Evolutionary conservation across 139 green algal genomes (phyloP).

Genomic region (Nannochloris sp.): DNA sequence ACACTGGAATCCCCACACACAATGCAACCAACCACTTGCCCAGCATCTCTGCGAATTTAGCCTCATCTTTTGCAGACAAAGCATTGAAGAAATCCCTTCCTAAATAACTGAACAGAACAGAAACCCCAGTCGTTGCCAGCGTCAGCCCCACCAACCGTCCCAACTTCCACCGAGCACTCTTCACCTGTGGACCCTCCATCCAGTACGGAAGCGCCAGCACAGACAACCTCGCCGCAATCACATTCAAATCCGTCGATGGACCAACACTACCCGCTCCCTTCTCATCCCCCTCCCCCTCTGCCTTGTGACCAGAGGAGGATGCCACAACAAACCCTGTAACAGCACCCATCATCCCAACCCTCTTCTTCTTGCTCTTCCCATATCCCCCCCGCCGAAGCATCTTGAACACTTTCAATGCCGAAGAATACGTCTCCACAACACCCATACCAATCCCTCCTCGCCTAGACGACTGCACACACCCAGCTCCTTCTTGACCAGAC

Average conservation of each 20-base stretch:
- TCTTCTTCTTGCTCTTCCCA: background rate
- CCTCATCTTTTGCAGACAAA: constrained; percentile 69
- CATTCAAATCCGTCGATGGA: constrained; percentile 50
- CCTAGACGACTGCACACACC: background rate
- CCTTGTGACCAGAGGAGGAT: background rate
- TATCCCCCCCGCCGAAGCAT: too few species aligned
- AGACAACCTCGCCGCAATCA: constrained; percentile 56
- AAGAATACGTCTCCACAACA: background rate
- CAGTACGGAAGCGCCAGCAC: constrained; percentile 75
- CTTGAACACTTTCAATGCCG: background rate
- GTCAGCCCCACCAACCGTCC: constrained; percentile 83
- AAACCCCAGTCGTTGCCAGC: constrained; percentile 87
- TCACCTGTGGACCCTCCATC: constrained; percentile 42
- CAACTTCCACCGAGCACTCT: constrained; percentile 54
- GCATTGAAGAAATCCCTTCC: constrained; percentile 99
- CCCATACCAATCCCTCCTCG: background rate
- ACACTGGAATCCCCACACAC: constrained; percentile 61
- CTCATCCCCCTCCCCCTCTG: background rate
- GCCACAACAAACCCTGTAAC: background rate
- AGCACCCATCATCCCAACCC: background rate
- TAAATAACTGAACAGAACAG: constrained; percentile 94
- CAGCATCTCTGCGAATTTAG: constrained; percentile 73
- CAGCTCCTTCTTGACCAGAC: background rate
- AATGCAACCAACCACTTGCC: constrained; percentile 57
- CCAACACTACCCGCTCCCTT: constrained; percentile 16